Conservation (phyloP, 306 rosid species). For the Vigna nakashimae region DNA sequence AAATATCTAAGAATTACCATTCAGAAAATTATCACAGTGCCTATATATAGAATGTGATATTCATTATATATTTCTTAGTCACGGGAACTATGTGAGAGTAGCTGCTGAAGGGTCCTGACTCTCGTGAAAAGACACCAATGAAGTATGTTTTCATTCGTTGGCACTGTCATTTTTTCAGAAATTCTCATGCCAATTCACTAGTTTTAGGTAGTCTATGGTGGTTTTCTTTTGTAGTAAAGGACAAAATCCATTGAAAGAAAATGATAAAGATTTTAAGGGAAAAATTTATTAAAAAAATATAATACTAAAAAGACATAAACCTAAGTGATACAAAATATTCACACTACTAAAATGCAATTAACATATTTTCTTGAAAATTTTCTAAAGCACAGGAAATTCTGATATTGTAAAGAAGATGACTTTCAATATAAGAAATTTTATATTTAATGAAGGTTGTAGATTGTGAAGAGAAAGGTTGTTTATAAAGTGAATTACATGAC, state of each 20-base stretch:
- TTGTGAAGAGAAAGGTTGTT: background rate
- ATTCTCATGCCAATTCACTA: background rate
- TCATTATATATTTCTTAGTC: conserved; percentile 24
- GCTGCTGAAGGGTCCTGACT: conserved; percentile 5
- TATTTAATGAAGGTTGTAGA: background rate
- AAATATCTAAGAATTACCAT: too few relatives aligned
- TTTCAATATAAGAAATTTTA: too few relatives aligned
- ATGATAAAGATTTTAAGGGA: too few relatives aligned
- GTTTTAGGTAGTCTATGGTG: conserved; percentile 1
- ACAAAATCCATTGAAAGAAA: too few relatives aligned
- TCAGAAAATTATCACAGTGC: background rate
- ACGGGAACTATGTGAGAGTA: conserved; percentile 45
- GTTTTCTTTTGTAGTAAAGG: background rate
- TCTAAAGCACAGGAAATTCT: too few relatives aligned
- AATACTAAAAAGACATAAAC: too few relatives aligned
- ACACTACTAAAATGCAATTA: too few relatives aligned
- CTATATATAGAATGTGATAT: background rate
- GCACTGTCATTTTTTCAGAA: background rate
- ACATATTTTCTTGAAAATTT: too few relatives aligned
- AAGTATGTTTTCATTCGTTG: background rate
- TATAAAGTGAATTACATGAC: conserved; percentile 12
- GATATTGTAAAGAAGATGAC: too few relatives aligned
- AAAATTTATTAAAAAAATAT: too few relatives aligned
- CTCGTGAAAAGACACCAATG: conserved; percentile 40
- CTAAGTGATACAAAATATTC: too few relatives aligned